Evolutionary conservation across 305 asterid genomes (phyloP).

Genomic region (Fraxinus angustifolia): DNA sequence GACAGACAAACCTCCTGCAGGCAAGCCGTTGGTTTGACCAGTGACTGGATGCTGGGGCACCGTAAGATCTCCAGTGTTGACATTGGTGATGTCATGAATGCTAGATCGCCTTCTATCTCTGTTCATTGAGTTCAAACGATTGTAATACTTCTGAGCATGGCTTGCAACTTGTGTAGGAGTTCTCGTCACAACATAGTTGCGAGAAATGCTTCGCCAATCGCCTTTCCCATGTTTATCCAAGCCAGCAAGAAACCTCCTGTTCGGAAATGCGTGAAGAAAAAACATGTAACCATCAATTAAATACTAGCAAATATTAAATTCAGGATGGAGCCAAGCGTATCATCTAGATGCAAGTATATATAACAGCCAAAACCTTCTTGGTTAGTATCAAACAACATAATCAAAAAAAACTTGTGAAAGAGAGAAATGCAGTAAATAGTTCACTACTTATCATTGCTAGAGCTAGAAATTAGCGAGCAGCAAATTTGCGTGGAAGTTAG

Average conservation of each 20-base stretch:
- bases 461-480: background rate
- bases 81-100: slow-evolving; percentile 83
- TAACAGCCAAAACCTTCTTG: background rate
- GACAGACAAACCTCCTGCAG: slow-evolving; percentile 34
- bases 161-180: slow-evolving; percentile 95
- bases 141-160: slow-evolving; percentile 87
- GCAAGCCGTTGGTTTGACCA: slow-evolving; percentile 54
- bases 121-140: slow-evolving; percentile 82
- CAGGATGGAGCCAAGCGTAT: background rate
- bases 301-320: background rate
- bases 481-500: background rate
- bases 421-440: background rate
- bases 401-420: background rate
- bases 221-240: slow-evolving; percentile 81
- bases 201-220: slow-evolving; percentile 83
- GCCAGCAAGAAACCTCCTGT: slow-evolving; percentile 78
- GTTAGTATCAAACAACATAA: background rate
- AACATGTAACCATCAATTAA: background rate
- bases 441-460: background rate
- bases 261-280: background rate
- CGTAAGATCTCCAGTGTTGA: slow-evolving; percentile 51
- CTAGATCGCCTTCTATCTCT: slow-evolving; percentile 80
- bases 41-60: slow-evolving; percentile 78
- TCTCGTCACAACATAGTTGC: slow-evolving; percentile 78
- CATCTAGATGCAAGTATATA: background rate